Percentiles rank a stretch among this genome's conserved stretches.
phyloP scores from a whole-genome alignment of 768 basidiomycete genomes.

The Collybia nuda region DNA sequence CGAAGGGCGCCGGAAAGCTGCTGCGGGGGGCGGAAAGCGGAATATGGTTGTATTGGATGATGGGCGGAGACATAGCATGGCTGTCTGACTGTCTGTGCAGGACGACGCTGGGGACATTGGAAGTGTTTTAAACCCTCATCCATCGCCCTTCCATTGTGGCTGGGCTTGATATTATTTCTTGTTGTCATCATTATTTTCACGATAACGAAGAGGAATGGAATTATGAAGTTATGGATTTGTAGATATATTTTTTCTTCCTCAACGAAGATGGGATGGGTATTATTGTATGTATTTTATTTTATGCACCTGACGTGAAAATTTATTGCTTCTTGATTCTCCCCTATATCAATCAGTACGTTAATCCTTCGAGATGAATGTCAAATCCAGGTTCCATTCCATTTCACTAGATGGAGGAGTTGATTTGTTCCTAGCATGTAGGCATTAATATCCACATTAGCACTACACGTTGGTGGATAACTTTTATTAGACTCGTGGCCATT shows the following conservation, averaged over 20 bases:
- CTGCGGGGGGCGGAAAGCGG: constrained; percentile 24
- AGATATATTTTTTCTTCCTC: constrained; percentile 9
- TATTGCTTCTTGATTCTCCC: neutral
- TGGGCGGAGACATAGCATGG: constrained; percentile 66
- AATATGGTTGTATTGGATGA: constrained; percentile 46
- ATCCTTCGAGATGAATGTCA: no score
- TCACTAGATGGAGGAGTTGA: no score
- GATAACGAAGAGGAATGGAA: constrained; percentile 8
- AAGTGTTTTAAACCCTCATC: neutral
- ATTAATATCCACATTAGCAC: no score
- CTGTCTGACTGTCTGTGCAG: constrained; percentile 37
- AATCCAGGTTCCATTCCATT: no score
- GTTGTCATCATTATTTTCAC: neutral
- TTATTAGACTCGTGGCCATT: no score
- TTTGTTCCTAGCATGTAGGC: no score
- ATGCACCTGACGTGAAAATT: neutral
- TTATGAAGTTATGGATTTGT: constrained; percentile 3
- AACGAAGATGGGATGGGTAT: constrained; percentile 2
- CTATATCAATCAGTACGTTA: no score
- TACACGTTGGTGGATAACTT: no score
- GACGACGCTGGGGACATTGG: neutral
- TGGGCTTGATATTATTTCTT: neutral
- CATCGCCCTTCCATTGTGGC: neutral
- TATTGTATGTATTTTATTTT: constrained; percentile 11
- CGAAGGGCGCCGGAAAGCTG: constrained; percentile 53